Evolutionary conservation across 441 rosid species (phyloP).

Genomic region (Bruguiera hainesii): DNA sequence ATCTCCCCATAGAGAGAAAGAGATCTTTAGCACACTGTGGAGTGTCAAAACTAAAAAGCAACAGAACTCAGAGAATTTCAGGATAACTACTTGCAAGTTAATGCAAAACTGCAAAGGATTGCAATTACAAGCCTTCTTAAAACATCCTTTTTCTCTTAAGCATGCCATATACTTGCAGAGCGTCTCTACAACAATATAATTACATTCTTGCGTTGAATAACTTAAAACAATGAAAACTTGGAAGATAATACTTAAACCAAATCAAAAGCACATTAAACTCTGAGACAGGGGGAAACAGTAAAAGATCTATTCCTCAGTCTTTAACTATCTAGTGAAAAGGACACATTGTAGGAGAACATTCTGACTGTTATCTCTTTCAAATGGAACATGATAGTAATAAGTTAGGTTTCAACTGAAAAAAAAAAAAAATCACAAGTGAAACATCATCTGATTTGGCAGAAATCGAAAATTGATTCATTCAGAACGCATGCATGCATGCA

Average conservation of each 20-base stretch:
- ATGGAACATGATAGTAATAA: too few species aligned
- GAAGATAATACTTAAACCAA: too few species aligned
- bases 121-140: not conserved
- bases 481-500: constrained; percentile 6
- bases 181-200: not conserved
- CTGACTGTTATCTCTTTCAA: too few species aligned
- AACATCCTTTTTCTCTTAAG: too few species aligned
- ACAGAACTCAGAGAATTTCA: not conserved
- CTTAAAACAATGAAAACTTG: not conserved
- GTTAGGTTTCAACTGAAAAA: not conserved
- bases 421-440: not conserved
- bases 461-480: not conserved
- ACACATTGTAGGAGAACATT: too few species aligned
- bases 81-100: not conserved
- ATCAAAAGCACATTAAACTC: too few species aligned
- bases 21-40: not conserved
- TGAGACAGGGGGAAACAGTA: too few species aligned
- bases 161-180: not conserved
- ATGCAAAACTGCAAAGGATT: not conserved
- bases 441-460: not conserved
- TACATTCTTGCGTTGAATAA: not conserved
- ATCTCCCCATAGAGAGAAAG: not conserved
- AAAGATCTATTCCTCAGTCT: too few species aligned
- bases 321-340: too few species aligned
- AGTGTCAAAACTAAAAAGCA: not conserved